Conservation (phyloP, 1,284 basidiomycete species). For the Cryptococcus wingfieldii region DNA sequence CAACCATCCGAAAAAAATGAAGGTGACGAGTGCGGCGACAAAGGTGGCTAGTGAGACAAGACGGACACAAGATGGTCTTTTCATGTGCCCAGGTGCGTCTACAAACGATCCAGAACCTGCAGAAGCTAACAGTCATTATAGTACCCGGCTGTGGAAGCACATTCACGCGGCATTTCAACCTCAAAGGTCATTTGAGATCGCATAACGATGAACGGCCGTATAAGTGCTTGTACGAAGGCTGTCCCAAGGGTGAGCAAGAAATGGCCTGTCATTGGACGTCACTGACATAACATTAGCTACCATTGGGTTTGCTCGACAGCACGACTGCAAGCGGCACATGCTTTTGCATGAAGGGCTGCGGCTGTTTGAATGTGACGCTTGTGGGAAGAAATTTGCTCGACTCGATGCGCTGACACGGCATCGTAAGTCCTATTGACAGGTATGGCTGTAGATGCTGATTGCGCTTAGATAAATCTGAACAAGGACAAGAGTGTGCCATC, state of each 20-base stretch:
- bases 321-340: constrained; percentile 94
- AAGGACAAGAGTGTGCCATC: constrained; percentile 48
- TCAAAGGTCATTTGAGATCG: constrained; percentile 83
- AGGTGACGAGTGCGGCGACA: constrained; percentile 91
- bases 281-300: constrained; percentile 15
- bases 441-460: background rate
- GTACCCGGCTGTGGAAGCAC: constrained; percentile 93
- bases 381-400: constrained; percentile 89
- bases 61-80: constrained; percentile 82
- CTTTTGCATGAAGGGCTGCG: constrained; percentile 79
- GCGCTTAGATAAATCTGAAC: constrained; percentile 46
- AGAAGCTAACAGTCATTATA: background rate
- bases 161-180: constrained; percentile 66
- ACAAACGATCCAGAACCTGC: background rate
- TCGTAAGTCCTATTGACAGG: constrained; percentile 55
- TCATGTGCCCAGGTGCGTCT: constrained; percentile 65
- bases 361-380: constrained; percentile 82
- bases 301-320: constrained; percentile 77
- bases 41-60: constrained; percentile 85
- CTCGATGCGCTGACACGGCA: constrained; percentile 79
- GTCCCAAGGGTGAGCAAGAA: constrained; percentile 61
- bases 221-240: constrained; percentile 86
- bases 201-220: constrained; percentile 94
- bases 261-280: background rate
- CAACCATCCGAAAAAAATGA: constrained; percentile 57